Evolutionary conservation across 192 early-diverging fungal species (phyloP).

Genomic region (Kappamyces sp.): DNA sequence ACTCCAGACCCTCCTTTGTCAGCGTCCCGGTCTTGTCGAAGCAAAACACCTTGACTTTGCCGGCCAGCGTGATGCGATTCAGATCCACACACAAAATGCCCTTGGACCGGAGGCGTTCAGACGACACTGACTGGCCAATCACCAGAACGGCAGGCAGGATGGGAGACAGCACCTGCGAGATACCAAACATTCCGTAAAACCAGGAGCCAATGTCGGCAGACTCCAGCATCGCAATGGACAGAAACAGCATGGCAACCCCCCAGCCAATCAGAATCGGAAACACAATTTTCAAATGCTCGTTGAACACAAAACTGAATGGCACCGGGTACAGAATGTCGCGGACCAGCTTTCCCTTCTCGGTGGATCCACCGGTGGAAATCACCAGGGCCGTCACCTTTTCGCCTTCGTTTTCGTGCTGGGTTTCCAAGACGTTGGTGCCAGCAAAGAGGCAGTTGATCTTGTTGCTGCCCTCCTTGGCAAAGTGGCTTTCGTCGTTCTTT

Average conservation of each 20-base stretch:
- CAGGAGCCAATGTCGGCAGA: slow-evolving; percentile 54
- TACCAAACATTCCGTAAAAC: slow-evolving; percentile 70
- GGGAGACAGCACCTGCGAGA: slow-evolving; percentile 63
- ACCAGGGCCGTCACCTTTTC: slow-evolving; percentile 49
- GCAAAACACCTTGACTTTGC: slow-evolving; percentile 71
- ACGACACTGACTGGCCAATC: slow-evolving; percentile 65
- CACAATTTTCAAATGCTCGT: slow-evolving; percentile 71
- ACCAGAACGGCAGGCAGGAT: slow-evolving; percentile 69
- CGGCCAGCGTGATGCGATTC: slow-evolving; percentile 63
- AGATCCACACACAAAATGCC: slow-evolving; percentile 71
- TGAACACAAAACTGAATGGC: slow-evolving; percentile 67
- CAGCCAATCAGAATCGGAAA: slow-evolving; percentile 59
- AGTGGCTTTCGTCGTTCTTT: slow-evolving; percentile 40
- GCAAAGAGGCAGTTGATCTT: slow-evolving; percentile 62
- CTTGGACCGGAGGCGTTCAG: slow-evolving; percentile 52
- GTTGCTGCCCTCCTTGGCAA: slow-evolving; percentile 17
- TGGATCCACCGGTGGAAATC: slow-evolving; percentile 60
- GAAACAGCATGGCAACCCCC: slow-evolving; percentile 48
- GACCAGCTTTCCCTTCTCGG: slow-evolving; percentile 63
- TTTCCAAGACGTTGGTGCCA: slow-evolving; percentile 63
- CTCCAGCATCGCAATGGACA: slow-evolving; percentile 23
- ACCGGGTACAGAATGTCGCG: slow-evolving; percentile 70
- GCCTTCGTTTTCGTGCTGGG: slow-evolving; percentile 21
- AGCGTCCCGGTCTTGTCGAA: slow-evolving; percentile 79
- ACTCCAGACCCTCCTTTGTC: slow-evolving; percentile 68